These are phyloP conservation scores for Tetrapisispora taiwanensis DNA, from an alignment of 805 yeast genomes.

Conservation along the genomic window DNA sequence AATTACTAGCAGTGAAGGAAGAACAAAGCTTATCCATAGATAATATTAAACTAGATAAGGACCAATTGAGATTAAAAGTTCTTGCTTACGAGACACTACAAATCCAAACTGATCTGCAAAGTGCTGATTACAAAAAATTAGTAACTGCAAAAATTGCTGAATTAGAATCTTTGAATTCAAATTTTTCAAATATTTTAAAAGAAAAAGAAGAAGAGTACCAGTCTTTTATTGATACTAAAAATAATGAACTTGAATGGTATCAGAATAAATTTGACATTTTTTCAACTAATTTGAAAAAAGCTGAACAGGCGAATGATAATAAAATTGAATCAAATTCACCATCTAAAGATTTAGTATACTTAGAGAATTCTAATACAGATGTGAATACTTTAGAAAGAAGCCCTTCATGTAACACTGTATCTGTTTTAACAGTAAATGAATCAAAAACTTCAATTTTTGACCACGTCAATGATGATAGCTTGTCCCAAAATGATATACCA, in stretches of 20 bases:
- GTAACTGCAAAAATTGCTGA: constrained; percentile 11
- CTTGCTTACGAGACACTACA: not conserved
- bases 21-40: constrained; percentile 49
- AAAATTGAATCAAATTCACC: not conserved
- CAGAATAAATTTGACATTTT: constrained; percentile 53
- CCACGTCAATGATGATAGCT: too few relatives aligned
- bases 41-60: constrained; percentile 26
- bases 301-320: constrained; percentile 24
- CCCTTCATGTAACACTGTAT: not conserved
- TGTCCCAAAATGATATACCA: not conserved
- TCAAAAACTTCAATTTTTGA: not conserved
- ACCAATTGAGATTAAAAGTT: not conserved
- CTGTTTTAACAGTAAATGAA: not conserved
- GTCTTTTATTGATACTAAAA: constrained; percentile 22
- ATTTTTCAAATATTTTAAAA: not conserved
- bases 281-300: constrained; percentile 12
- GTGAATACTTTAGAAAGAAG: not conserved
- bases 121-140: not conserved
- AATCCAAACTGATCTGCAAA: not conserved
- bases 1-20: constrained; percentile 40
- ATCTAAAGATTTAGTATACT: constrained; percentile 9
- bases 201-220: not conserved
- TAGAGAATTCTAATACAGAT: not conserved
- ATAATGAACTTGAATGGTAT: constrained; percentile 42
- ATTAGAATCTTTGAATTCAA: not conserved